These are phyloP conservation scores for Capsella bursapastoris DNA, from an alignment of 345 rosid species.

Conservation along the genomic window DNA sequence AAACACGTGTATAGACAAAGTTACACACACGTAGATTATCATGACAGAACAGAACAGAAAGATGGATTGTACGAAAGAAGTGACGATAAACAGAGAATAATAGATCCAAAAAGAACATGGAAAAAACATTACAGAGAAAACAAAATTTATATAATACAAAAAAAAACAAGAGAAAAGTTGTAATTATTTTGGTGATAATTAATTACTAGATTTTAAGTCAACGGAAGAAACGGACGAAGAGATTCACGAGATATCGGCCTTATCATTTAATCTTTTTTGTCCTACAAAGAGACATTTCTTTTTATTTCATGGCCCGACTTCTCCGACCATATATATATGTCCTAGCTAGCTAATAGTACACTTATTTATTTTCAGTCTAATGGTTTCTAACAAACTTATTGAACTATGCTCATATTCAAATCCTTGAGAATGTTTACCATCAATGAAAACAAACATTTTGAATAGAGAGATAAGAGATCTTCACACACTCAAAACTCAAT, in stretches of 20 bases:
- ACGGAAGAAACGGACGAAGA: slow-evolving; percentile 43
- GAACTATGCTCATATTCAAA: slow-evolving; percentile 8
- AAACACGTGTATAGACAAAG: slow-evolving; percentile 39
- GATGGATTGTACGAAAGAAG: slow-evolving; percentile 33
- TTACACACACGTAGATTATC: slow-evolving; percentile 29
- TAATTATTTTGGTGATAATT: slow-evolving; percentile 22
- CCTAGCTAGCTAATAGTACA: not conserved
- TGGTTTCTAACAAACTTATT: slow-evolving; percentile 19
- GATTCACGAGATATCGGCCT: slow-evolving; percentile 46
- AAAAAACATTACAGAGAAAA: slow-evolving; percentile 10
- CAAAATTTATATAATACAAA: no score
- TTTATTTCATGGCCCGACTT: slow-evolving; percentile 39
- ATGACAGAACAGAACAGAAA: slow-evolving; percentile 29
- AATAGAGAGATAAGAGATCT: not conserved
- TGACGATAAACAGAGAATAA: slow-evolving; percentile 45
- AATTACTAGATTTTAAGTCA: slow-evolving; percentile 35
- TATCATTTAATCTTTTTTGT: slow-evolving; percentile 36
- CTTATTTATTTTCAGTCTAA: slow-evolving; percentile 1
- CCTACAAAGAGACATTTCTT: slow-evolving; percentile 41
- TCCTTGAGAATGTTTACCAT: slow-evolving; percentile 9
- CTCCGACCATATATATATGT: slow-evolving; percentile 38
- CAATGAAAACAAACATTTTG: not conserved
- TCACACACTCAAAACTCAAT: no score
- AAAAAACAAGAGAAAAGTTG: not conserved
- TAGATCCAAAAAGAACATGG: slow-evolving; percentile 34